phyloP scores from a whole-genome alignment of 2,329 filamentous ascomycete genomes.

The Sordariomycetes sp. region DNA sequence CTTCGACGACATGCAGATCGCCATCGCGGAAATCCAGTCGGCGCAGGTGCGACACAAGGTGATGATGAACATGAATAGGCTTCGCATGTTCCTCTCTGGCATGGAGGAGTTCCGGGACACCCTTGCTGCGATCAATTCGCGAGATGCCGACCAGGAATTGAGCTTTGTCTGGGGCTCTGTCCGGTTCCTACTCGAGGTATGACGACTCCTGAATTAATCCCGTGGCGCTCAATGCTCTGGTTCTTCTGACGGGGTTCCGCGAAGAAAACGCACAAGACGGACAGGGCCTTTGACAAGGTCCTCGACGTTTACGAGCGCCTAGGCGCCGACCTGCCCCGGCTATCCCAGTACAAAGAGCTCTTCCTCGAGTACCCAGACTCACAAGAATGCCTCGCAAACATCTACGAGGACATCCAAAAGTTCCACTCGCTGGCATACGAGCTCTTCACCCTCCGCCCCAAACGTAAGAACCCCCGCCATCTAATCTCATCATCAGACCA shows the following conservation, averaged over 20 bases:
- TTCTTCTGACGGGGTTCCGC: background rate
- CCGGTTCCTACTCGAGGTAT: background rate
- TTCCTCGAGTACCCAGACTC: background rate
- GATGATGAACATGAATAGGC: conserved; percentile 16
- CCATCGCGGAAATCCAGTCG: conserved; percentile 14
- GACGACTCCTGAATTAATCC: background rate
- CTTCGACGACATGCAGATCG: conserved; percentile 9
- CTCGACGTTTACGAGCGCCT: background rate
- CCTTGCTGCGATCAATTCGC: background rate
- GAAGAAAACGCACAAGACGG: background rate
- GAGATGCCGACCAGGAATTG: background rate
- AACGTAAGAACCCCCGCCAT: background rate
- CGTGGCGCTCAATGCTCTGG: background rate
- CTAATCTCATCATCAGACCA: background rate
- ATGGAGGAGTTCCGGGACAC: background rate
- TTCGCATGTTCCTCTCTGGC: conserved; percentile 11
- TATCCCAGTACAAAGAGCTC: background rate
- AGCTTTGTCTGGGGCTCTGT: background rate
- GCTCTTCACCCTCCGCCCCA: background rate
- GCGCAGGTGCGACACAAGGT: conserved; percentile 14
- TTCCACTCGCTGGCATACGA: background rate
- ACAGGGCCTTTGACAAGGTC: background rate
- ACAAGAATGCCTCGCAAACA: background rate
- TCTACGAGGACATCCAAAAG: background rate
- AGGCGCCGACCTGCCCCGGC: background rate